Evolutionary conservation across 2,329 filamentous ascomycete species (phyloP).

Genomic region (Colletotrichum limetticola): DNA sequence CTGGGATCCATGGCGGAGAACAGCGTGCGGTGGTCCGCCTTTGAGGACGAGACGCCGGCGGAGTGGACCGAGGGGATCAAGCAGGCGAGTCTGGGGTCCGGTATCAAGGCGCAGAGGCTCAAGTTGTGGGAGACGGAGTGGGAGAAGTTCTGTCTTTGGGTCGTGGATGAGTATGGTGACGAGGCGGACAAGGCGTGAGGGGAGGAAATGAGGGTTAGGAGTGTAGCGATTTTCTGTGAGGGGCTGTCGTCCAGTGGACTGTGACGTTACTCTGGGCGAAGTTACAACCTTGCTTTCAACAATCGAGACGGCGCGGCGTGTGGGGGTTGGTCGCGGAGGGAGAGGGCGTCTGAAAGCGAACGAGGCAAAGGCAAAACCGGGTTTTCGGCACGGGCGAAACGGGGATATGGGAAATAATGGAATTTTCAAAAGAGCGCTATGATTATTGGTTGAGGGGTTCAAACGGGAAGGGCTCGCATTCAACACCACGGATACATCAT

Average conservation of each 20-base stretch:
- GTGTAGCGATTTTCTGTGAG: neutral
- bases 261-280: neutral
- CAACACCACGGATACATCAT: neutral
- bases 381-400: neutral
- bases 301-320: neutral
- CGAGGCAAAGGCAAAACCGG: neutral
- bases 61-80: slow-evolving; percentile 77
- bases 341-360: neutral
- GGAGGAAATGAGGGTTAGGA: neutral
- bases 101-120: slow-evolving; percentile 74
- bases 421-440: slow-evolving; percentile 19
- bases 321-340: neutral
- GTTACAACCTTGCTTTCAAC: neutral
- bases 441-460: neutral
- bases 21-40: slow-evolving; percentile 83
- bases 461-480: neutral
- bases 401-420: neutral
- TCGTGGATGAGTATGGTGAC: slow-evolving; percentile 75
- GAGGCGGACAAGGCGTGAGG: slow-evolving; percentile 60
- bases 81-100: slow-evolving; percentile 74
- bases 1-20: slow-evolving; percentile 85
- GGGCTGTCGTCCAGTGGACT: neutral
- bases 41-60: slow-evolving; percentile 75
- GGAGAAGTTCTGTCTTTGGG: slow-evolving; percentile 86
- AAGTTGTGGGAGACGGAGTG: slow-evolving; percentile 79